A percentile compares a stretch with the other conserved stretches of the same genome.
These are phyloP conservation scores for Agarophyton chilense DNA, from an alignment of 23 red algal species.

Conservation along the genomic window DNA sequence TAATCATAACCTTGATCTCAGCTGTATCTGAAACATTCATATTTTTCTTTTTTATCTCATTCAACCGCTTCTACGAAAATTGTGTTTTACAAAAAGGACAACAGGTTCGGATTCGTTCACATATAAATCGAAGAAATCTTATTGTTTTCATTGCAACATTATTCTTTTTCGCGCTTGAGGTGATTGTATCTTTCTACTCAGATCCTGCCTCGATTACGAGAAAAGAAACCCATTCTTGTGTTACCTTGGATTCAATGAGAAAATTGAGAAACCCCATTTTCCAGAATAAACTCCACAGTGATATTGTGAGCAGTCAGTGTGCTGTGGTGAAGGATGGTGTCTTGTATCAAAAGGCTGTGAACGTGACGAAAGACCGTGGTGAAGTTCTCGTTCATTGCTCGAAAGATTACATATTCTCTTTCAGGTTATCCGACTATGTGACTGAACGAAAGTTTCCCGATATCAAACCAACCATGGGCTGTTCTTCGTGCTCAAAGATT, in stretches of 20 bases:
- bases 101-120: not conserved
- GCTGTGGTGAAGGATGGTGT: not conserved
- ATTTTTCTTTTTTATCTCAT: not conserved
- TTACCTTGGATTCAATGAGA: not conserved
- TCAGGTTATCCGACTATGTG: not conserved
- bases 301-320: not conserved
- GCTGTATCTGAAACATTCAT: not conserved
- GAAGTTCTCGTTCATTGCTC: not conserved
- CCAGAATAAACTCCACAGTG: not conserved
- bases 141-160: not conserved
- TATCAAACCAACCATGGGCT: not conserved
- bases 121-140: not conserved
- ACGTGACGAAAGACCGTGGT: not conserved
- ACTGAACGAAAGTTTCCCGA: not conserved
- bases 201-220: not conserved
- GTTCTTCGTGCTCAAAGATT: not conserved
- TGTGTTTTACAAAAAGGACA: not conserved
- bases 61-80: not conserved
- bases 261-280: not conserved
- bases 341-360: not conserved
- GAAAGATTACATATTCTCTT: not conserved
- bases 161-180: not conserved
- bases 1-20: not conserved
- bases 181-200: not conserved
- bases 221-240: not conserved